Conservation (phyloP, 2,329 filamentous ascomycete genomes). For the Fusarium brachygibbosum region DNA sequence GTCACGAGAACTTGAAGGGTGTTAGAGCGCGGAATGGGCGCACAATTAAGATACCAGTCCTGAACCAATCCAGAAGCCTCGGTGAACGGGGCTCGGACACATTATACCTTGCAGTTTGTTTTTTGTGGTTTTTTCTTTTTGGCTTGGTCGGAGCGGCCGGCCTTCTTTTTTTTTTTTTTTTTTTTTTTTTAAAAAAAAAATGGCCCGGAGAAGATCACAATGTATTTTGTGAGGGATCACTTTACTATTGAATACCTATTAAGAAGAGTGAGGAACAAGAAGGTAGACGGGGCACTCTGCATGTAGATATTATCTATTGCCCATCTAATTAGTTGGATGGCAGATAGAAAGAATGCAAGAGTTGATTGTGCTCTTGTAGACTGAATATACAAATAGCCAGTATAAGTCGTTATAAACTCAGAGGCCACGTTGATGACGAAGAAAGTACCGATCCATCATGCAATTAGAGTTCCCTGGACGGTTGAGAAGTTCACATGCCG, state of each 20-base stretch:
- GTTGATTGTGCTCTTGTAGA: constrained; percentile 1
- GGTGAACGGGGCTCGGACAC: constrained; percentile 15
- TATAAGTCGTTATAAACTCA: constrained; percentile 18
- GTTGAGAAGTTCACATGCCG: constrained; percentile 5
- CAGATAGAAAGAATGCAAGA: constrained; percentile 18
- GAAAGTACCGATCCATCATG: too few species aligned
- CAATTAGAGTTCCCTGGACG: neutral
- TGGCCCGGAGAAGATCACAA: constrained; percentile 17
- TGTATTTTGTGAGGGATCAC: constrained; percentile 11
- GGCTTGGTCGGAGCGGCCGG: constrained; percentile 20
- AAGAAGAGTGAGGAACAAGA: constrained; percentile 14
- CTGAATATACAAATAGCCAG: constrained; percentile 13
- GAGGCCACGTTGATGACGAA: constrained; percentile 9
- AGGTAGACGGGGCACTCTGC: constrained; percentile 22
- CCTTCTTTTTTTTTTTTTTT: too few species aligned
- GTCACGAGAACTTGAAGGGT: constrained; percentile 11
- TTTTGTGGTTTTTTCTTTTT: neutral
- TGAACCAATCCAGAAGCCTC: constrained; percentile 11
- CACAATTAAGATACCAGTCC: constrained; percentile 17
- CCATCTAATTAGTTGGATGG: constrained; percentile 17
- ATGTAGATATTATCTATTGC: constrained; percentile 15
- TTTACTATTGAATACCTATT: constrained; percentile 20
- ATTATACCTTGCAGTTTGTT: constrained; percentile 31
- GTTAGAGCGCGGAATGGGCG: constrained; percentile 10
- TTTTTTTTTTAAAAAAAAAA: neutral